Evolutionary conservation across 331 rosid species (phyloP).

Genomic region (Spiraea crenata): DNA sequence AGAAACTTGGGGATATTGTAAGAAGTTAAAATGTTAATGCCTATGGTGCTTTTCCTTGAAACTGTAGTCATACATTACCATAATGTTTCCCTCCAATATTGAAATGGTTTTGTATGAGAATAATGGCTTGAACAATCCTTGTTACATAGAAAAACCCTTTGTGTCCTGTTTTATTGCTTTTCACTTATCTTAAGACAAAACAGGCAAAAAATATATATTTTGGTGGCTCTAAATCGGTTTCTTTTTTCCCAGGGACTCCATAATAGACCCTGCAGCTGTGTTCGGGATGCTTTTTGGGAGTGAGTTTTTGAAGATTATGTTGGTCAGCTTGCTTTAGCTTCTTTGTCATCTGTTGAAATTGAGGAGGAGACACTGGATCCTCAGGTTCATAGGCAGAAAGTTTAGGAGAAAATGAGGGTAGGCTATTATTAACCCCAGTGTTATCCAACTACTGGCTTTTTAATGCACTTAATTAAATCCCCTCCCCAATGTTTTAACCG

Average conservation of each 20-base stretch:
- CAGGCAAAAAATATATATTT: not conserved
- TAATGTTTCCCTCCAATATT: not conserved
- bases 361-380: conserved; percentile 58
- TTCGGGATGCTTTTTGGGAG: conserved; percentile 99
- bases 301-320: conserved; percentile 82
- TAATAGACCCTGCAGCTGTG: conserved; percentile 87
- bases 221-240: not conserved
- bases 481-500: conserved; percentile 13
- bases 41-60: not conserved
- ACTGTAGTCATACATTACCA: not conserved
- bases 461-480: not conserved
- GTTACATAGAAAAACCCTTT: not conserved
- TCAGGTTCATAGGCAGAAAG: conserved; percentile 45
- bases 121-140: not conserved
- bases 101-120: too few relatives aligned
- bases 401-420: conserved; percentile 76
- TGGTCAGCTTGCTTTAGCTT: conserved; percentile 82
- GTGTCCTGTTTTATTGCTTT: not conserved
- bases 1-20: not conserved
- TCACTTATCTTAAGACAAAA: conserved; percentile 11
- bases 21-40: not conserved
- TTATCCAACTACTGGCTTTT: conserved; percentile 13
- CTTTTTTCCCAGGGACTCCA: conserved; percentile 56
- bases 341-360: conserved; percentile 58
- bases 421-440: conserved; percentile 14